Evolutionary conservation across 306 rosid species (phyloP).

Genomic region (Astragalus glycyphyllos): DNA sequence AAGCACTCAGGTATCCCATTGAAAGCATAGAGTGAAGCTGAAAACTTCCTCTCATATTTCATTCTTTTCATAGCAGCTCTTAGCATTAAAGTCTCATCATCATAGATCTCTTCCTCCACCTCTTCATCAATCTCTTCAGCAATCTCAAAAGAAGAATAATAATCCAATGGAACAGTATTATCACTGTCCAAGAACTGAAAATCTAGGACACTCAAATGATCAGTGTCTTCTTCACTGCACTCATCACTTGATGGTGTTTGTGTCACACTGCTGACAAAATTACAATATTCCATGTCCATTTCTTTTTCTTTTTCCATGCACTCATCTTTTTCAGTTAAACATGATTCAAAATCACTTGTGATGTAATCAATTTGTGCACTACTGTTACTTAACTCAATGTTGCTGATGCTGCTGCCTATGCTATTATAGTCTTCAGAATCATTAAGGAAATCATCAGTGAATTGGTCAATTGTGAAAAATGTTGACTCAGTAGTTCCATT

Average conservation of each 20-base stretch:
- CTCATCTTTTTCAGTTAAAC: conserved; percentile 56
- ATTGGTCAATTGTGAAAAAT: conserved; percentile 49
- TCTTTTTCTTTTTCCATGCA: conserved; percentile 34
- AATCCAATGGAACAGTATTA: conserved; percentile 51
- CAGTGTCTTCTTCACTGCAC: conserved; percentile 40
- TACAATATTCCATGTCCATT: conserved; percentile 35
- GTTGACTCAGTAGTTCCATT: conserved; percentile 11
- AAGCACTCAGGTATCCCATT: conserved; percentile 84
- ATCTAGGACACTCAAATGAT: conserved; percentile 50
- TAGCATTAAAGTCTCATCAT: conserved; percentile 70
- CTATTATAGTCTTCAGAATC: conserved; percentile 63
- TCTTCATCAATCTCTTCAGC: conserved; percentile 65
- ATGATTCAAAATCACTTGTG: conserved; percentile 65
- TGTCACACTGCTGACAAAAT: conserved; percentile 39
- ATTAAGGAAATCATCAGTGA: conserved; percentile 67
- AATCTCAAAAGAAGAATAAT: conserved; percentile 72
- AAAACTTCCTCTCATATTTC: conserved; percentile 85
- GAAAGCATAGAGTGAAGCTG: conserved; percentile 83
- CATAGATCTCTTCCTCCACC: conserved; percentile 59
- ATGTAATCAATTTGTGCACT: conserved; percentile 57
- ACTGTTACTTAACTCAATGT: conserved; percentile 18
- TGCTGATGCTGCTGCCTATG: conserved; percentile 22
- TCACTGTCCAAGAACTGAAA: conserved; percentile 67
- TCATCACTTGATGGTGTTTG: conserved; percentile 46
- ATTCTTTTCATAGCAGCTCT: conserved; percentile 77